phyloP scores from a whole-genome alignment of 192 early-diverging fungal species.

The Helicostylum pulchrum region DNA sequence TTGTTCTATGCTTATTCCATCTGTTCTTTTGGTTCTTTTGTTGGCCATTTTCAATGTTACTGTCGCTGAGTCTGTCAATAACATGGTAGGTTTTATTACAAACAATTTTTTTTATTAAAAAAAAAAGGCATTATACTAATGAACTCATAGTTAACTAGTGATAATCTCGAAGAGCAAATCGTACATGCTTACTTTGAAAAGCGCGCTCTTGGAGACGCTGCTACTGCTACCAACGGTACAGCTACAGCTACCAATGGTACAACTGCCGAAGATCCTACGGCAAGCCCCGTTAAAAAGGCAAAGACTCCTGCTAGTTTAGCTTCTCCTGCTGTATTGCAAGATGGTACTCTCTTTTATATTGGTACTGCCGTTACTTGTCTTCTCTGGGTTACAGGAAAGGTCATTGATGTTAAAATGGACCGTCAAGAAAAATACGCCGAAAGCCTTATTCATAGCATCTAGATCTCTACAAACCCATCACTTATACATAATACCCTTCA shows the following conservation, averaged over 20 bases:
- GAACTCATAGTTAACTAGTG: too few species aligned
- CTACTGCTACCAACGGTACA: background rate
- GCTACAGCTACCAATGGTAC: background rate
- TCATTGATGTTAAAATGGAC: slow-evolving; percentile 21
- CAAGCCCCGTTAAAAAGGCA: too few species aligned
- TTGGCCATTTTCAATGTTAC: too few species aligned
- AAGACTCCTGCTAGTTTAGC: slow-evolving; percentile 5
- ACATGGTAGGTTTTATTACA: too few species aligned
- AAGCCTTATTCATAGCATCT: slow-evolving; percentile 6
- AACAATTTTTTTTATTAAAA: too few species aligned
- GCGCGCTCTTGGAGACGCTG: background rate
- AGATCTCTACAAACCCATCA: background rate
- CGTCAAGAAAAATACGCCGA: slow-evolving; percentile 24
- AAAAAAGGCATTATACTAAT: too few species aligned
- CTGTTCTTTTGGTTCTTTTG: too few species aligned
- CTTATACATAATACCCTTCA: too few species aligned
- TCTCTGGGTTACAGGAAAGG: slow-evolving; percentile 30
- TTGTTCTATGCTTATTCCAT: too few species aligned
- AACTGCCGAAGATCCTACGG: background rate
- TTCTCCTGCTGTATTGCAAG: slow-evolving; percentile 18
- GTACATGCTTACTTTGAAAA: too few species aligned
- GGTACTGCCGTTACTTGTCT: slow-evolving; percentile 22
- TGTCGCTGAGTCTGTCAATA: too few species aligned
- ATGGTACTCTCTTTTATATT: slow-evolving; percentile 30
- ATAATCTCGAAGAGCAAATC: too few species aligned